Evolutionary conservation across 2,329 filamentous ascomycete species (phyloP), one percentile per base, ranked within the genome.

Genomic region (Exophiala spinifera): DNA sequence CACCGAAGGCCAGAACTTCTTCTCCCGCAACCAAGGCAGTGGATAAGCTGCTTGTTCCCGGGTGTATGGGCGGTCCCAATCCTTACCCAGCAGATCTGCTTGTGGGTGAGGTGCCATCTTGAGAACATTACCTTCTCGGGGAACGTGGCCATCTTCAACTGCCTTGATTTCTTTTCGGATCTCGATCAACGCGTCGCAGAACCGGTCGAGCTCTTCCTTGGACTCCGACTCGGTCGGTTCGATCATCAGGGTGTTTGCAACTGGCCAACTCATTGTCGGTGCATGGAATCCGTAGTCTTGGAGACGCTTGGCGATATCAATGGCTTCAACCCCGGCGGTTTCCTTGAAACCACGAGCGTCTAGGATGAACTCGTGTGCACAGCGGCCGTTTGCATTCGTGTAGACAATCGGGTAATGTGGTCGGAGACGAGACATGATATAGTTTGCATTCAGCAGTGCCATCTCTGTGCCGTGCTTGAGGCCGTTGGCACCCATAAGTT

Each of bases 221-320:
- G 83, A 89, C 77, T 97, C 92, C 13, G 87, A 91, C 75, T 96
- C 92, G 0, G 92, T 97, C 1, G 92, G 92, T 76, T 97, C 92
- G 62, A 97, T 95, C 92, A 97, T 97, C 42, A 97, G 83, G 1
- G 92, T 96, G 74, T 95, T 95, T 49, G 89, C 82, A 1, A 97
- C 91, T 1, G 92, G 92, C 89, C 89, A 96, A 69, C 86, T 91
- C 92, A 97, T 96, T 49, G 92, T 97, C 0, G 92, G 92, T 1
- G 91, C 89, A 72, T 97, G 92, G 82, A 97, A 97, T 39, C 92
- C 92, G 69, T 95, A 97, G 70, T 97, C 92, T 73, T 96, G 91
- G 17, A 97, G 83, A 60, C 92, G 89, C 80, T 97, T 97, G 67
- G 92, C 92, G 61, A 97, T 88, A 68, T 97, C 92, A 64, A 96